Evolutionary conservation across 495 filamentous ascomycete species (phyloP).

Genomic region (Aspergillus diversus): DNA sequence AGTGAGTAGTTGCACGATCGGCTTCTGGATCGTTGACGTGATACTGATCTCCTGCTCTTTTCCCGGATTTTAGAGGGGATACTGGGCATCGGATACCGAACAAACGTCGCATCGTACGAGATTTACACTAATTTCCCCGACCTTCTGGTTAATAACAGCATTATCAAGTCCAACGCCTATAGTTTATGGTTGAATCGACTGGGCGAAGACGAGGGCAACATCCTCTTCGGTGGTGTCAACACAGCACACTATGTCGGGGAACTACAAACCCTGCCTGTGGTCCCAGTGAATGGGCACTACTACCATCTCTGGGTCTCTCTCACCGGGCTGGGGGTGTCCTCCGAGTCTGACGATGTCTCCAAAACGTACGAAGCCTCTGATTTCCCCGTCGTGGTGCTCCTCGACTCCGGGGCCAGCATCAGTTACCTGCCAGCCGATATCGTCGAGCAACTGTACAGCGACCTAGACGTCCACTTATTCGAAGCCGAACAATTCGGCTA

Average conservation of each 20-base stretch:
- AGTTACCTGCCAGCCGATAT: constrained; percentile 73
- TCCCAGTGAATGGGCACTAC: constrained; percentile 50
- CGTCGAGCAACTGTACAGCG: constrained; percentile 59
- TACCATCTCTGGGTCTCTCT: constrained; percentile 78
- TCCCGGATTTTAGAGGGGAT: constrained; percentile 62
- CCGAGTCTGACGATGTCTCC: constrained; percentile 32
- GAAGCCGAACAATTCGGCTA: constrained; percentile 41
- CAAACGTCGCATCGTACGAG: constrained; percentile 7
- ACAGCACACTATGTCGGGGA: constrained; percentile 69
- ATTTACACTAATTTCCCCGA: constrained; percentile 18
- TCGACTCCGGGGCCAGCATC: constrained; percentile 79
- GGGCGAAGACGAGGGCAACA: constrained; percentile 67
- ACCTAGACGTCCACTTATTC: constrained; percentile 65
- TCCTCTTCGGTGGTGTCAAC: constrained; percentile 89
- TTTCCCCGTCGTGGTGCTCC: constrained; percentile 66
- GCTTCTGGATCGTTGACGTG: not conserved
- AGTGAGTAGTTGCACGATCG: constrained; percentile 28
- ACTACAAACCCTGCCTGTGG: constrained; percentile 73
- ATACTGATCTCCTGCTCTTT: not conserved
- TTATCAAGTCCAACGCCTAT: constrained; percentile 76
- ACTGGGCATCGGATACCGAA: constrained; percentile 76
- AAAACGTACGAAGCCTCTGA: constrained; percentile 46
- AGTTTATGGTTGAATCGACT: constrained; percentile 87
- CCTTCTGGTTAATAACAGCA: constrained; percentile 2
- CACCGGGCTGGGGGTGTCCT: constrained; percentile 53